These are phyloP conservation scores for Trypanosomatidae sp. DNA, from an alignment of 208 protist genomes.

Conservation along the genomic window DNA sequence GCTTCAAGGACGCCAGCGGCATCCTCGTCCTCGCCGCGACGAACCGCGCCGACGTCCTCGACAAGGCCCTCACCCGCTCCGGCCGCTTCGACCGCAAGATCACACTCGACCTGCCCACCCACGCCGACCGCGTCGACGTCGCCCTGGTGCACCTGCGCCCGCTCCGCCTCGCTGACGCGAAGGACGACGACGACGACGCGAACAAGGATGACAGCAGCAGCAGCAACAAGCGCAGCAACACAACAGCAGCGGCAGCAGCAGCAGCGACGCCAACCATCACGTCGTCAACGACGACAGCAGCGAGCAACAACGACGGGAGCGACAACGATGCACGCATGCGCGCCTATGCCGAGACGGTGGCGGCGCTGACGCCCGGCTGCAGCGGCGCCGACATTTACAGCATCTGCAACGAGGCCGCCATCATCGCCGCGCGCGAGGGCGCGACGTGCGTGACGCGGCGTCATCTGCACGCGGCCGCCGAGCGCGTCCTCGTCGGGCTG, in stretches of 20 bases:
- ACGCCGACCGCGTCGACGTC: constrained; percentile 91
- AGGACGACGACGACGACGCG: no score
- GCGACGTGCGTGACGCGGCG: constrained; percentile 42
- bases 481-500: constrained; percentile 93
- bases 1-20: constrained; percentile 85
- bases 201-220: no score
- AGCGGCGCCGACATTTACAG: constrained; percentile 97
- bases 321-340: no score
- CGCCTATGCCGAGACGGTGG: constrained; percentile 52
- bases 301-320: constrained; percentile 11
- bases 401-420: constrained; percentile 96
- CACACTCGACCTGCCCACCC: constrained; percentile 87
- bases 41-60: constrained; percentile 95
- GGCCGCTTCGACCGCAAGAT: constrained; percentile 91
- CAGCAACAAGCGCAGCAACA: no score
- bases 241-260: no score
- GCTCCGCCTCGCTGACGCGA: constrained; percentile 72
- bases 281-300: constrained; percentile 14
- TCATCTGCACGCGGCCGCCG: constrained; percentile 91
- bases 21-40: constrained; percentile 98
- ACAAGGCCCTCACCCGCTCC: constrained; percentile 93
- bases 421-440: constrained; percentile 86
- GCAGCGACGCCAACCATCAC: no score
- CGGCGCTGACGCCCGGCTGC: constrained; percentile 89
- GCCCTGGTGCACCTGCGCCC: constrained; percentile 88